Evolutionary conservation across 176 grass and related monocot genomes (phyloP).

Genomic region (Musa schizocarpa): DNA sequence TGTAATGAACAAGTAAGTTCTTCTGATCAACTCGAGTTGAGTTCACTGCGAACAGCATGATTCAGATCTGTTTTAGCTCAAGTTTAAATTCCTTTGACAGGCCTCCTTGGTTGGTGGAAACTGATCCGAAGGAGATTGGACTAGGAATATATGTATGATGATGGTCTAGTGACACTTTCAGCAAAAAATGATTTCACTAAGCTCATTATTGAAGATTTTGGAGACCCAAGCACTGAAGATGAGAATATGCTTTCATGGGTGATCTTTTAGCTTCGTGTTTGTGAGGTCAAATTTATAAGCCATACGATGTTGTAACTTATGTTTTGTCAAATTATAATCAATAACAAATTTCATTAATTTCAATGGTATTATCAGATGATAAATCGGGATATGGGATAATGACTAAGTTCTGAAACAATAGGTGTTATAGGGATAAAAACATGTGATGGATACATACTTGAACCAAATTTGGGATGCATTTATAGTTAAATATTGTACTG

Average conservation of each 20-base stretch:
- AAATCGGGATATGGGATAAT: too few species aligned
- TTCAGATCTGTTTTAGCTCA: not conserved
- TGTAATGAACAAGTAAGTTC: constrained; percentile 47
- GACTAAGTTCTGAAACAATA: too few species aligned
- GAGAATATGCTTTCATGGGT: not conserved
- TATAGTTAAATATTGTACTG: too few species aligned
- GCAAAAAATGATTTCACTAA: not conserved
- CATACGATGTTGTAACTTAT: not conserved
- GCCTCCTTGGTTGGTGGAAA: constrained; percentile 90
- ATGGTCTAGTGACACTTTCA: not conserved
- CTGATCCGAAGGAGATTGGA: constrained; percentile 61
- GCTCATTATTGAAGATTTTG: not conserved
- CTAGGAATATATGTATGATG: constrained; percentile 75
- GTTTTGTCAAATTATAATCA: not conserved
- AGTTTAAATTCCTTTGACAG: constrained; percentile 22
- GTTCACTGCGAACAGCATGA: not conserved
- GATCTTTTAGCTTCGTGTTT: not conserved
- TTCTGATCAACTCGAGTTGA: not conserved
- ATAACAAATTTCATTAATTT: too few species aligned
- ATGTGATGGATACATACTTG: too few species aligned
- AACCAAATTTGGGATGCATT: too few species aligned
- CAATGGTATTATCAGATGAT: too few species aligned
- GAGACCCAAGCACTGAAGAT: not conserved
- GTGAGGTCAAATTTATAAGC: not conserved
- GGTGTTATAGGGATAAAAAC: too few species aligned